phyloP scores from a whole-genome alignment of 2,329 filamentous ascomycete species.

The Trichoderma pleuroti region DNA sequence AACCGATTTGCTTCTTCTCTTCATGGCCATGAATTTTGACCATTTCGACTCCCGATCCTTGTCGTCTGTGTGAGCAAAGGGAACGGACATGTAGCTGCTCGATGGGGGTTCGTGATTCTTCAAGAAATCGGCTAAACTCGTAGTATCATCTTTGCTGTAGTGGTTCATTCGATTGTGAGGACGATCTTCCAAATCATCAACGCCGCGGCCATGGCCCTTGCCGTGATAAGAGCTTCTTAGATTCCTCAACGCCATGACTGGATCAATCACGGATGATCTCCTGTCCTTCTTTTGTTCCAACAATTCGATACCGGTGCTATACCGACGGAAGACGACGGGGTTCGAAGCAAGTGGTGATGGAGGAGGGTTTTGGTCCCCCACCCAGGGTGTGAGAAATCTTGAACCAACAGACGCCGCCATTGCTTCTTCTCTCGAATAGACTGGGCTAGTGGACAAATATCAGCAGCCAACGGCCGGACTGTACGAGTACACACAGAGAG shows the following conservation, averaged over 20 bases:
- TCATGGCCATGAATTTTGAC: constrained; percentile 41
- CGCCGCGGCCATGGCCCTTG: neutral
- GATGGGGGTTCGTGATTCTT: constrained; percentile 47
- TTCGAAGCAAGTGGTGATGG: constrained; percentile 20
- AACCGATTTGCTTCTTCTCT: constrained; percentile 36
- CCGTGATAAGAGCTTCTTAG: neutral
- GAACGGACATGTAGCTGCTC: constrained; percentile 49
- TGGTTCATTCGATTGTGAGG: constrained; percentile 23
- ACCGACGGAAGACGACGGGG: constrained; percentile 17
- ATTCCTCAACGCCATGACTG: neutral
- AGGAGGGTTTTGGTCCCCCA: constrained; percentile 18
- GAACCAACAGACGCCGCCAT: constrained; percentile 10
- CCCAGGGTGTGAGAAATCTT: constrained; percentile 16
- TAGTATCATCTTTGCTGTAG: constrained; percentile 29
- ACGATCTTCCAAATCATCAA: constrained; percentile 11
- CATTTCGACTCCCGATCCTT: constrained; percentile 37
- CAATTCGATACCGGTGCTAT: constrained; percentile 11
- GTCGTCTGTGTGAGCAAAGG: constrained; percentile 30
- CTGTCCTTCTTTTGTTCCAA: constrained; percentile 1
- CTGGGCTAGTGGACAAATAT: neutral
- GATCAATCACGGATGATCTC: neutral
- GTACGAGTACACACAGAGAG: neutral
- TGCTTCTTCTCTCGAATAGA: neutral
- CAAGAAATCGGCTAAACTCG: constrained; percentile 47
- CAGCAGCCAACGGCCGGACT: neutral